These are phyloP conservation scores for Chiua virens DNA, from an alignment of 768 basidiomycete species.

Conservation along the genomic window DNA sequence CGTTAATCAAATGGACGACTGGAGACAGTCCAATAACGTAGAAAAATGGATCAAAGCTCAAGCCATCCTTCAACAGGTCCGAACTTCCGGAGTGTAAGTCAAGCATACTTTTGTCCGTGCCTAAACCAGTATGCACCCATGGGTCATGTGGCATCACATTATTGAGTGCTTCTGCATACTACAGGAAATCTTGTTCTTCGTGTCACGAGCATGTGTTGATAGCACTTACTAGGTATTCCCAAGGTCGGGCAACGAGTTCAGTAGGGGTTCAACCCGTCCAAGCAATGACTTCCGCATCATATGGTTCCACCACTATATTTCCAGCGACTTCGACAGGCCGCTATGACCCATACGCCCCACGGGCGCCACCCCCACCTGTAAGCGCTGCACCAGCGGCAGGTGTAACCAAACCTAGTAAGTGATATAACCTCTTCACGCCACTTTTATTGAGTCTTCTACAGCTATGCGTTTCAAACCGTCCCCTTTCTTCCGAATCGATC, in stretches of 20 bases:
- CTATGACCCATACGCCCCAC: constrained; percentile 69
- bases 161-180: constrained; percentile 7
- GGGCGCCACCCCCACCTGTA: constrained; percentile 40
- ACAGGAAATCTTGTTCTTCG: constrained; percentile 1
- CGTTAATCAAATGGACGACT: constrained; percentile 53
- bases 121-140: constrained; percentile 8
- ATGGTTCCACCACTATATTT: constrained; percentile 23
- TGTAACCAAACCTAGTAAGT: constrained; percentile 29
- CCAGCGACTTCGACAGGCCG: constrained; percentile 37
- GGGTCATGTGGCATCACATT: constrained; percentile 8
- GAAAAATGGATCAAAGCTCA: constrained; percentile 74
- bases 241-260: constrained; percentile 25
- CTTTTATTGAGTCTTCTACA: constrained; percentile 29
- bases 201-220: constrained; percentile 18
- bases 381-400: constrained; percentile 34
- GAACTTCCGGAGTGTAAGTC: constrained; percentile 65
- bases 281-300: constrained; percentile 19
- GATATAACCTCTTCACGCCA: constrained; percentile 13
- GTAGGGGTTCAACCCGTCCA: constrained; percentile 25
- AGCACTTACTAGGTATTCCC: constrained; percentile 25
- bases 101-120: constrained; percentile 8
- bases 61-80: constrained; percentile 64
- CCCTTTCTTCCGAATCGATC: constrained; percentile 72
- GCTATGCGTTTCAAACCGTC: constrained; percentile 78
- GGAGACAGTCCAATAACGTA: constrained; percentile 53